Conservation (phyloP, 257 asterid genomes). For the Primulina huaijiensis region DNA sequence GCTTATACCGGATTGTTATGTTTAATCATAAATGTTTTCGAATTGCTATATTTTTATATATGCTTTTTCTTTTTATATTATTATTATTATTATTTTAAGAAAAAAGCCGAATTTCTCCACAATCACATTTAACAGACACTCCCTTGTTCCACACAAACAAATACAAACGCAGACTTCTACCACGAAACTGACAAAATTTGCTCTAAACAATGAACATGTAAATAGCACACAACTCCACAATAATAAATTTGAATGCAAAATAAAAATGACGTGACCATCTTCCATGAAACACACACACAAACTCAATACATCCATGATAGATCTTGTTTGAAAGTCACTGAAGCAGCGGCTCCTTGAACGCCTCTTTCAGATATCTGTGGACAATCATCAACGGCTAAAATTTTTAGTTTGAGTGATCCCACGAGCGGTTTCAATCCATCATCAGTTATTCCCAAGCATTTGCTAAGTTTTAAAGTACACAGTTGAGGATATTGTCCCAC, state of each 20-base stretch:
- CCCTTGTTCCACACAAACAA: not conserved
- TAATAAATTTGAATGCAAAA: not conserved
- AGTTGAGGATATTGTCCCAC: conserved; percentile 46
- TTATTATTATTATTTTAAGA: no score
- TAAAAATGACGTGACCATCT: not conserved
- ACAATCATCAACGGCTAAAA: conserved; percentile 67
- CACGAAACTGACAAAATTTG: no score
- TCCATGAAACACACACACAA: not conserved
- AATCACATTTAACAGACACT: not conserved
- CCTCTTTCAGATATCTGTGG: conserved; percentile 78
- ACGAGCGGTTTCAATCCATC: conserved; percentile 64
- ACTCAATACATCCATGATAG: conserved; percentile 73
- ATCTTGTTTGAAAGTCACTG: conserved; percentile 61
- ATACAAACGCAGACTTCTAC: not conserved
- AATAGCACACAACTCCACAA: no score
- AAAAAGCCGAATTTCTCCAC: not conserved
- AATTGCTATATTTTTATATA: no score
- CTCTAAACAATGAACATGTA: no score
- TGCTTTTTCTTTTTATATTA: no score
- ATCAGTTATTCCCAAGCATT: conserved; percentile 69
- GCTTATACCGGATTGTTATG: no score
- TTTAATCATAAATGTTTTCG: no score
- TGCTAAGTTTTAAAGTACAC: conserved; percentile 50
- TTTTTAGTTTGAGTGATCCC: conserved; percentile 46
- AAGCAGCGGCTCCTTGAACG: conserved; percentile 57